Base-by-base conservation (phyloP, 805 yeast species). In the Saturnispora ahearnii region DNA sequence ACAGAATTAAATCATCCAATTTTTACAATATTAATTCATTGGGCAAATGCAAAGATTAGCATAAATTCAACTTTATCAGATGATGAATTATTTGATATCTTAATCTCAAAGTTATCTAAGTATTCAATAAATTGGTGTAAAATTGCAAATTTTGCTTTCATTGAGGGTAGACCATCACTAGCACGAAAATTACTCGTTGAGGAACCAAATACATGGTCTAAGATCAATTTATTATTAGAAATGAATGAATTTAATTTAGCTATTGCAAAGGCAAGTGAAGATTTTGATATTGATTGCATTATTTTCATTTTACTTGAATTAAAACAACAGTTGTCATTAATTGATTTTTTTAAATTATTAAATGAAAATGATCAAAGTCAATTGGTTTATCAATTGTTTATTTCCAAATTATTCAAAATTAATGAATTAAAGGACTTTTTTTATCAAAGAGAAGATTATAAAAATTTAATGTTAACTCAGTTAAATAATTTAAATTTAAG, bases 1-100 rank as follows among this genome's bases (percentile, higher is more conserved):
- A 73, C 75, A 15, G 69, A 76, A 29, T 69, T 73, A 55, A 67
- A 65, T 44, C 64, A 70, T 45, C 80, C 77, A 42, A 69, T 68
- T 46, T 76, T 76, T 59, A 54, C 64, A 13, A 76, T 93, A 0
- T 84, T 83, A 59, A 71, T 79, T 2, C 76, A 82, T 55, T 93
- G 98, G 98, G 90, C 96, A 5, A 77, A 82, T 51, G 67, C 75
- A 32, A 85, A 87, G 59, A 79, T 90, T 24, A 73, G 72, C 51
- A 65, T 67, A 30, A 81, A 83, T 13, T 58, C 72, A 6, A 74
- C 73, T 29, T 55, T 73, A 51, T 72, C 76, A 1, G 97, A 91
- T 59, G 70, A 72, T 5, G 79, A 78, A 34, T 64, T 91, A 10
- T 76, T 79, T 22, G 57, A 67, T 0, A 70, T 91, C 0, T 60